phyloP scores from a whole-genome alignment of 768 basidiomycete genomes.

The Botryobasidium botryosum region DNA sequence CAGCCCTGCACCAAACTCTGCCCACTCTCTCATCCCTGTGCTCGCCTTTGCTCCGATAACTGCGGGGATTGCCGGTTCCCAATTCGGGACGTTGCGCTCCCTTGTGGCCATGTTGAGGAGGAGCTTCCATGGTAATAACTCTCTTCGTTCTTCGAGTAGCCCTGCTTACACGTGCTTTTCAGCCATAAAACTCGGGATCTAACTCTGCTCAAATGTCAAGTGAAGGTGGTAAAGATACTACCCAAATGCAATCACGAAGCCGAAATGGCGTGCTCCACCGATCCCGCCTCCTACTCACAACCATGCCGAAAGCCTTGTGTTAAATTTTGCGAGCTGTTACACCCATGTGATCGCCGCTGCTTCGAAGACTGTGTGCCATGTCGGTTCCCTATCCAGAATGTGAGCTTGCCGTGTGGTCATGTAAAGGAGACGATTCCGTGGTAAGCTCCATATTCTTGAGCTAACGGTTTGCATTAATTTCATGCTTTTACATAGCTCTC shows the following conservation, averaged over 20 bases:
- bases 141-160: too few relatives aligned
- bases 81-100: slow-evolving; percentile 30
- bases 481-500: too few relatives aligned
- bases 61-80: slow-evolving; percentile 40
- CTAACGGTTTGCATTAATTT: too few relatives aligned
- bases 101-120: slow-evolving; percentile 26
- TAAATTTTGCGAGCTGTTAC: too few relatives aligned
- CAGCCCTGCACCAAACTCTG: slow-evolving; percentile 37
- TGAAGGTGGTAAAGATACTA: slow-evolving; percentile 28
- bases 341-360: too few relatives aligned
- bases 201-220: slow-evolving; percentile 27
- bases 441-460: too few relatives aligned
- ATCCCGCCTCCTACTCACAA: slow-evolving; percentile 22
- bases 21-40: slow-evolving; percentile 39
- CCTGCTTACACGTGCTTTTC: too few relatives aligned
- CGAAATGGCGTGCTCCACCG: slow-evolving; percentile 30
- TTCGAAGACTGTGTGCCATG: too few relatives aligned
- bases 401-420: too few relatives aligned
- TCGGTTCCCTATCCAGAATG: too few relatives aligned
- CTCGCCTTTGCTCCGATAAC: slow-evolving; percentile 29
- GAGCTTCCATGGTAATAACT: slow-evolving; percentile 34
- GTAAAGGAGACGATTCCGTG: too few relatives aligned
- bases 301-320: too few relatives aligned
- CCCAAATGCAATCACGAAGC: slow-evolving; percentile 37
- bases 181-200: slow-evolving; percentile 34